These are phyloP conservation scores for Aspergillus japonicus DNA, from an alignment of 2,329 filamentous ascomycete species.

Conservation along the genomic window DNA sequence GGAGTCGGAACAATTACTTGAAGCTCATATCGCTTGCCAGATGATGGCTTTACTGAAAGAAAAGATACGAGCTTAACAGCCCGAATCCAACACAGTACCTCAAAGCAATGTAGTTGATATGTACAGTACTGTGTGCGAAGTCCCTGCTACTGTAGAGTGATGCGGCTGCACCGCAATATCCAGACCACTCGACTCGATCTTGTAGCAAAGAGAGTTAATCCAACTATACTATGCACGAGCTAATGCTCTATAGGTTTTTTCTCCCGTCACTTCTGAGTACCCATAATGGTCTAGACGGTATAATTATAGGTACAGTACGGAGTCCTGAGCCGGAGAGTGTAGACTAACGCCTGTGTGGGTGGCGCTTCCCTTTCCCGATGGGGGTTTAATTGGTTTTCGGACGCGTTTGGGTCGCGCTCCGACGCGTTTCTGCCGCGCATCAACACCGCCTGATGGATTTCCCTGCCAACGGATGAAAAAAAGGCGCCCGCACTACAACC, in stretches of 20 bases:
- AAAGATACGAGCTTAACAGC: background rate
- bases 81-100: background rate
- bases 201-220: background rate
- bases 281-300: too few relatives aligned
- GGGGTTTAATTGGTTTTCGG: slow-evolving; percentile 34
- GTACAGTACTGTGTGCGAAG: background rate
- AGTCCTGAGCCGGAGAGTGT: too few relatives aligned
- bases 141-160: background rate
- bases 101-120: background rate
- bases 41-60: too few relatives aligned
- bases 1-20: too few relatives aligned
- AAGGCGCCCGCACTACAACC: slow-evolving; percentile 13
- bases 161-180: background rate
- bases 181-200: background rate
- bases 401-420: slow-evolving; percentile 18
- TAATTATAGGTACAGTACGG: too few relatives aligned
- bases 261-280: too few relatives aligned
- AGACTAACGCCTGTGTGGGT: background rate
- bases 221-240: too few relatives aligned
- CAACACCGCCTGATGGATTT: slow-evolving; percentile 20
- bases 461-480: slow-evolving; percentile 17
- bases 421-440: slow-evolving; percentile 19
- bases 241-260: too few relatives aligned
- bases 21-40: too few relatives aligned
- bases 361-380: slow-evolving; percentile 23